Base-by-base conservation (phyloP, 345 rosid genomes). In the Gossypium herbaceum region DNA sequence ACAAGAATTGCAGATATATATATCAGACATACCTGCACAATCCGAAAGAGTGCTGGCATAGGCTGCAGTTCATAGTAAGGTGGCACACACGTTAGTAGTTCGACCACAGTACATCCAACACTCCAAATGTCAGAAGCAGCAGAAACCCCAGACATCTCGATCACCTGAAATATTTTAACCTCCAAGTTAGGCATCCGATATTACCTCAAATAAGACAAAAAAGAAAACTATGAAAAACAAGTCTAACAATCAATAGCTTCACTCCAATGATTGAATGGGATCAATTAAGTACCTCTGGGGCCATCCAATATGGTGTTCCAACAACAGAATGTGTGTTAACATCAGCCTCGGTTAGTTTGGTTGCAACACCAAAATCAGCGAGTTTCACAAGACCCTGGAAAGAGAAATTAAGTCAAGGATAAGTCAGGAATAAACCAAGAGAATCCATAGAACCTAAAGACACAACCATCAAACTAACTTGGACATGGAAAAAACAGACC, bases 351-450 rank as follows among this genome's bases (percentile, higher is more conserved):
- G 90, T 96, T 74, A 96, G 84, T 85, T 96, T 96, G 74, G 99
- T 96, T 13, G 99, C 99, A 77, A 96, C 99, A 79, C 99, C 99
- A 88, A 96, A 96, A 85, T 93, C 99, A 85, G 99, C 99, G 85
- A 96, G 98, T 85, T 96, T 96, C 68, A 96, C 97, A 59, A 96
- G 98, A 74, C 98, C 94, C 98, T 93, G 80, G 66, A 52, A 81
- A 81, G 73, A 20, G 62, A 78, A 75, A 75, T 22, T 51, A 39
- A 45, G 80, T 75, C 17, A 68, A 75, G 50, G 39, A 78, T 27
- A 72, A 76, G 66, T 76, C 13, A 19, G 22, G 11, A 34, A 62
- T n/a, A 12, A 59, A 62, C 72, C 24, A 75, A 19, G 69, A 74
- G 48, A 43, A 72, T 44, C 27, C 51, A 63, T 67, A 48, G 22